Evolutionary conservation across 1,139 yeast species (phyloP), one percentile per base, ranked within the genome.

Genomic region (Candida sp.): DNA sequence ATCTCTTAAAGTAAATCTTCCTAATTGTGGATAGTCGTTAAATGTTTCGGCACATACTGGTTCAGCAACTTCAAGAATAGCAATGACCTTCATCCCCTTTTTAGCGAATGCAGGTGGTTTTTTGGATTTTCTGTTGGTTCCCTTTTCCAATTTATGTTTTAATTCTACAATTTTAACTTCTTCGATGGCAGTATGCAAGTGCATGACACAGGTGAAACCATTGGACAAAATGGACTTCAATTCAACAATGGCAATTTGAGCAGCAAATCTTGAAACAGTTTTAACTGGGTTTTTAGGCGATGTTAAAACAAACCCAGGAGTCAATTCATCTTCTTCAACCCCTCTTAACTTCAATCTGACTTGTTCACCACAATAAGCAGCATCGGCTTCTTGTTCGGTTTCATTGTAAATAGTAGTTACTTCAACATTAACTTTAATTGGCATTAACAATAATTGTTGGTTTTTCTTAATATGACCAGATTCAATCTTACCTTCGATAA

Each of bases 131-230:
- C 97, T 86, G 77, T 91, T 91, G 45, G 99, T 91, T 50, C 97
- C 97, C 75, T 87, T 91, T 67, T 93, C 97, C 60, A 93, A 77
- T 70, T 91, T 90, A 73, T 93, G 98, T 63, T 91, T 77, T 65
- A 93, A 79, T 60, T 84, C 84, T 43, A 84, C 77, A 62, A 93
- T 81, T 37, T 79, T 78, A 44, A 93, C 97, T 70, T 93, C 99
- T 70, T 93, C 98, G 59, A 93, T 89, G 44, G 99, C 98, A 41
- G 99, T 89, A 74, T 95, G 99, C 59, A 93, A 85, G 63, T 93
- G 99, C 97, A 93, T 91, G 47, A 93, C 97, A 79, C 99, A 93
- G 9, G 97, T 83, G 73, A 84, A 93, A 49, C 99, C 99, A 43
- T 95, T 84, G 8, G 99, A 88, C 62, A 93, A 77, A 61, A 93